Evolutionary conservation across 2,329 filamentous ascomycete species (phyloP).

Genomic region (Hymenoscyphus scutula): DNA sequence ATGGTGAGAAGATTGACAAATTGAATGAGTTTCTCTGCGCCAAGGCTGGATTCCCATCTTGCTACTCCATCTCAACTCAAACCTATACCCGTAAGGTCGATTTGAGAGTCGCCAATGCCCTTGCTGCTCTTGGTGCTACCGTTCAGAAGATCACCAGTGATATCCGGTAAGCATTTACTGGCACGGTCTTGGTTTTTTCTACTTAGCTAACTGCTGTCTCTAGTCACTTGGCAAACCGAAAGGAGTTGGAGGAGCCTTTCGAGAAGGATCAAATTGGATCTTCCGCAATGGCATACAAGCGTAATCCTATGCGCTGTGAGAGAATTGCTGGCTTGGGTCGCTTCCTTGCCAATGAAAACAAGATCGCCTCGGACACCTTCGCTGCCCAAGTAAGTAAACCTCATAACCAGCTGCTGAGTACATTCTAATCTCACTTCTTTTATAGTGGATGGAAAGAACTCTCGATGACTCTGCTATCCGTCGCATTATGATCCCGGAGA

Average conservation of each 20-base stretch:
- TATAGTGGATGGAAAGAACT: slow-evolving; percentile 44
- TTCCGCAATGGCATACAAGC: slow-evolving; percentile 55
- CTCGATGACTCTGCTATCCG: slow-evolving; percentile 72
- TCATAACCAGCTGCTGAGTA: neutral
- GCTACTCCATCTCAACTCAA: slow-evolving; percentile 54
- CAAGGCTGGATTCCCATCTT: slow-evolving; percentile 49
- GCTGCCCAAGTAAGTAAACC: slow-evolving; percentile 55
- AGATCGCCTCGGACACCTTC: slow-evolving; percentile 56
- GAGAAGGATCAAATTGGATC: slow-evolving; percentile 76
- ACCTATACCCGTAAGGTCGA: slow-evolving; percentile 80
- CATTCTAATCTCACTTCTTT: neutral
- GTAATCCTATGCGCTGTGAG: slow-evolving; percentile 50
- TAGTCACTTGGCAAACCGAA: slow-evolving; percentile 67
- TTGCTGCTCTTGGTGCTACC: slow-evolving; percentile 75
- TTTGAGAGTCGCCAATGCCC: slow-evolving; percentile 74
- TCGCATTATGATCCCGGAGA: slow-evolving; percentile 61
- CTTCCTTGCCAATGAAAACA: slow-evolving; percentile 41
- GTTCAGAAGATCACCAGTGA: slow-evolving; percentile 72
- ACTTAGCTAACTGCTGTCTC: neutral
- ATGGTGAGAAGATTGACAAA: slow-evolving; percentile 49
- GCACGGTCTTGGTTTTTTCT: neutral
- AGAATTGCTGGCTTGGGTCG: slow-evolving; percentile 47
- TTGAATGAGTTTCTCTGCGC: slow-evolving; percentile 54
- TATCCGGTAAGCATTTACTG: slow-evolving; percentile 44
- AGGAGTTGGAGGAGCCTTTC: slow-evolving; percentile 84